These are phyloP conservation scores for Fusarium fracticaudum DNA, from an alignment of 2,329 filamentous ascomycete species.

Conservation along the genomic window DNA sequence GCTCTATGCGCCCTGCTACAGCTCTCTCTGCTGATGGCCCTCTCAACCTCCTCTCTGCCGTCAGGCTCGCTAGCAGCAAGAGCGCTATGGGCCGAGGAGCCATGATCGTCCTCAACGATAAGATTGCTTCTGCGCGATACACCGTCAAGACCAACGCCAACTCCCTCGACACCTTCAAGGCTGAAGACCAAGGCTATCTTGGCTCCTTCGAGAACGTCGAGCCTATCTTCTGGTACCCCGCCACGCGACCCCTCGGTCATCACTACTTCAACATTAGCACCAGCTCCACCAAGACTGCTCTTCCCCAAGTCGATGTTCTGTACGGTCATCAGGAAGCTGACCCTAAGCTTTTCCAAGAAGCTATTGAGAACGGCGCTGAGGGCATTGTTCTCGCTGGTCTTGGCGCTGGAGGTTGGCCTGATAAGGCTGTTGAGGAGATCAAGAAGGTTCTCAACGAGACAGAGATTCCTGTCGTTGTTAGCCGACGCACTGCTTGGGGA, in stretches of 20 bases:
- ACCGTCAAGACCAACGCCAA: constrained; percentile 70
- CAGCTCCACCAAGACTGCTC: constrained; percentile 37
- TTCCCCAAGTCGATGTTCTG: constrained; percentile 66
- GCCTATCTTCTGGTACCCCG: constrained; percentile 67
- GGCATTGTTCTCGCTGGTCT: constrained; percentile 65
- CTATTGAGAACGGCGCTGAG: constrained; percentile 58
- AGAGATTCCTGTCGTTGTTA: constrained; percentile 57
- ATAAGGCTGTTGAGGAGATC: constrained; percentile 49
- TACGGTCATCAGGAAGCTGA: constrained; percentile 63
- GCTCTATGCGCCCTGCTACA: constrained; percentile 70
- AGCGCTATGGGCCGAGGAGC: constrained; percentile 59
- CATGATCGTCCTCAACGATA: constrained; percentile 70
- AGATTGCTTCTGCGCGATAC: constrained; percentile 65
- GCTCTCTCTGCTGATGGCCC: constrained; percentile 70
- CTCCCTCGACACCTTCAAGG: constrained; percentile 68
- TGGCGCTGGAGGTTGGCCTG: constrained; percentile 61
- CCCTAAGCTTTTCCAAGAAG: constrained; percentile 55
- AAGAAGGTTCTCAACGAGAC: constrained; percentile 55
- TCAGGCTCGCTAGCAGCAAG: constrained; percentile 61
- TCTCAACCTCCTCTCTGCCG: constrained; percentile 67
- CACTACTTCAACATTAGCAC: constrained; percentile 52
- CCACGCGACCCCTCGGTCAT: constrained; percentile 57
- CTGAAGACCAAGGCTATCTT: constrained; percentile 64
- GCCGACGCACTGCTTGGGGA: constrained; percentile 59
- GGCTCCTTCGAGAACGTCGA: constrained; percentile 66